Conservation (phyloP, 1,284 basidiomycete species). For the Moesziomyces parantarcticus region DNA sequence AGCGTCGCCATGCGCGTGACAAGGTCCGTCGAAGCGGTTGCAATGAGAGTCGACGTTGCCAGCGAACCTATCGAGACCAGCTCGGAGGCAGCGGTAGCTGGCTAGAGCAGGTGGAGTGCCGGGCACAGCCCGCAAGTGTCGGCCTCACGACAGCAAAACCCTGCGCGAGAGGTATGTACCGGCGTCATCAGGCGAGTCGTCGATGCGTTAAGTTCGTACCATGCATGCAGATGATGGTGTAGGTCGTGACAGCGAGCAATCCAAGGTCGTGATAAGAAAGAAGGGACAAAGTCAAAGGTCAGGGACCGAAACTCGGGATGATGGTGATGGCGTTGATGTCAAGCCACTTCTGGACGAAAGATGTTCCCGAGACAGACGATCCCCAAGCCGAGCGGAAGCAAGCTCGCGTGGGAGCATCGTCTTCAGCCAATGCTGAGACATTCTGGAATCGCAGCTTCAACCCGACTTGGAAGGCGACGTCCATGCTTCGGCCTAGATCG, state of each 20-base stretch:
- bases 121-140: constrained; percentile 26
- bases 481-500: background rate
- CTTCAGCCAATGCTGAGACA: background rate
- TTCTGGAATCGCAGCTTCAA: background rate
- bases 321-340: constrained; percentile 2
- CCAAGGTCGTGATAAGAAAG: background rate
- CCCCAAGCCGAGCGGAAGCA: background rate
- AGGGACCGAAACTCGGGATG: constrained; percentile 1
- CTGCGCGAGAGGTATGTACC: background rate
- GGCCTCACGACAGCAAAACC: background rate
- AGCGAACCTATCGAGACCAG: constrained; percentile 17
- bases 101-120: constrained; percentile 3
- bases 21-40: background rate
- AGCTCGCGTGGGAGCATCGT: background rate
- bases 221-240: constrained; percentile 1
- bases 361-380: too few relatives aligned
- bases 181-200: constrained; percentile 5
- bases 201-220: too few relatives aligned
- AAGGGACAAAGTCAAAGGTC: background rate
- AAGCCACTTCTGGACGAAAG: constrained; percentile 2
- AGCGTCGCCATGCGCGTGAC: constrained; percentile 36
- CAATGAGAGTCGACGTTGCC: too few relatives aligned
- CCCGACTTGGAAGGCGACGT: background rate
- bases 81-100: constrained; percentile 3
- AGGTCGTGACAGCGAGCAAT: background rate